Evolutionary conservation across 352 stramenopile genomes (phyloP), one percentile per base, ranked within the genome.

Genomic region (Globisporangium splendens): DNA sequence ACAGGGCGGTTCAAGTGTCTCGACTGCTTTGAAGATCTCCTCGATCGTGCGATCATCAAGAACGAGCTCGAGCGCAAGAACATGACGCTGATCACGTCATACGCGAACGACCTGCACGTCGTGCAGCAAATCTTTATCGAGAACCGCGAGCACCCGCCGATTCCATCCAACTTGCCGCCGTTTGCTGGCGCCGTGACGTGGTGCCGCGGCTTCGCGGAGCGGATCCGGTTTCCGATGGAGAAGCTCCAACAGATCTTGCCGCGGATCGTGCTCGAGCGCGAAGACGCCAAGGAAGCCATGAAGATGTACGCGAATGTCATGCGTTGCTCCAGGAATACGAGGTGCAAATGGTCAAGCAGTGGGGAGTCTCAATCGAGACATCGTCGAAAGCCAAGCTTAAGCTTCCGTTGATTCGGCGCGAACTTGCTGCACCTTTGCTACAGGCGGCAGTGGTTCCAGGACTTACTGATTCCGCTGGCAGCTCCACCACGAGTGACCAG

Each of bases 81-180:
- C 64, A 83, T 75, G 11, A 65, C 71, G 8, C 62, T 97, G 31
- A 76, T 97, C 60, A 66, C 79, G 2, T 83, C 84, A 17, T 97
- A 96, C 31, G 73, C 79, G 8, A 77, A 63, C 24, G 91, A 97
- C 51, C 56, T 98, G 8, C 81, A 88, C 33, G 62, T 74, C 8
- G 89, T 97, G 13, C 89, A 97, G 62, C 74, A 96, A 44, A 79
- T 97, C 33, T 98, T 97, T 53, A 70, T 96, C 17, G 88, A 97
- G 49, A 86, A 85, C 43, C 78, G 87, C 31, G 83, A 97, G 1
- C 62, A 70, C 0, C 91, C 92, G n/a, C 88, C 83, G 8, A 94
- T 98, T 42, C 75, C 79, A n/a, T 70, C 70, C 2, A 98, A 98
- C 56, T 61, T 97, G 2, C 92, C 93, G 0, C 93, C 92, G 1